Base-by-base conservation (phyloP, 1,284 basidiomycete genomes). In the Sporisorium scitamineum region DNA sequence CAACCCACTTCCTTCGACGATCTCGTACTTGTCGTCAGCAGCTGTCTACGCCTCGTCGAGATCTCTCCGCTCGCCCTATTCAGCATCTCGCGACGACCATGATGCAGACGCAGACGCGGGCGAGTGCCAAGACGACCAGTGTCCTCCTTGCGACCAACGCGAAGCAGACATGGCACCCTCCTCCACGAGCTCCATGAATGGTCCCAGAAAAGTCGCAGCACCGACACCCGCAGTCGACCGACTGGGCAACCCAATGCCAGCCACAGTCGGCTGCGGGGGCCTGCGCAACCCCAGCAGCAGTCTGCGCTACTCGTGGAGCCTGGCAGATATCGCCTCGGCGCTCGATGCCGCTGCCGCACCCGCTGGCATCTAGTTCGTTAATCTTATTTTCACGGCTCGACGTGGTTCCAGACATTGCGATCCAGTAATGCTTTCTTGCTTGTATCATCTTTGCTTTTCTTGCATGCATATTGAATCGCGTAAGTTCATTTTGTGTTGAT, bases 1-100 rank as follows among this genome's bases (percentile, higher is more conserved):
- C 37, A 76, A 70, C 29, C 72, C 72, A 4, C 54, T 75, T n/a
- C 72, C 72, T 20, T 56, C 72, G 8, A 67, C 69, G 6, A 58
- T 61, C 24, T 53, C 58, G 2, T 61, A 44, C 48, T 51, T 58
- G 22, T 54, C 66, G 8, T 50, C 59, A 2, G 48, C 50, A 1
- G 58, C 41, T 27, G n/a, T 44, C n/a, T 48, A 39, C 7, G 50
- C 57, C 1, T 45, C 45, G 51, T 54, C 50, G n/a, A 65, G 61
- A 34, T 71, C 59, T 20, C 54, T 73, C 3, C 59, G 60, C n/a
- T 61, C 66, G 42, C 63, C 69, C 1, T 61, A 66, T 29, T 55
- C 55, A 3, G 44, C 24, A 1, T 2, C 16, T 5, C 14, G 51
- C 11, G 56, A 13, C 44, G 42, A 26, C 14, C 24, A 34, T 31